Evolutionary conservation across 192 early-diverging fungal genomes (phyloP).

Genomic region (Ramicandelaber brevisporus): DNA sequence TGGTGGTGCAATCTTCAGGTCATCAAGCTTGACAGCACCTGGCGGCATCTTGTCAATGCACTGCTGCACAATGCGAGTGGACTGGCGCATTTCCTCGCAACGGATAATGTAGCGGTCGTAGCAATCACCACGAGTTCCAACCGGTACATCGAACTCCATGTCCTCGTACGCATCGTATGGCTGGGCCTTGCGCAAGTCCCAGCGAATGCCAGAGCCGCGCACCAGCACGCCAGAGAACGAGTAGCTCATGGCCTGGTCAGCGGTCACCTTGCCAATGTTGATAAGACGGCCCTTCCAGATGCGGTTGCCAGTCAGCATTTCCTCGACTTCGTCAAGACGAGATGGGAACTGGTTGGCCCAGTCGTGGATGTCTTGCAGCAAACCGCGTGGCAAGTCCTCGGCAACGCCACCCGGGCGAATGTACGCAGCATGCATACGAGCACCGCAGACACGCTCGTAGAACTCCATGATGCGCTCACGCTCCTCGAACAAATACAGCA

Average conservation of each 20-base stretch:
- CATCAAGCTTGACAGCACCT: slow-evolving; percentile 84
- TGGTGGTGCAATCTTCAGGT: slow-evolving; percentile 90
- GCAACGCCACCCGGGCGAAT: slow-evolving; percentile 90
- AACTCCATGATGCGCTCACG: slow-evolving; percentile 98
- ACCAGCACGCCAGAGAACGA: slow-evolving; percentile 89
- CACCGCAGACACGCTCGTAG: slow-evolving; percentile 95
- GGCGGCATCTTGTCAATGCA: slow-evolving; percentile 90
- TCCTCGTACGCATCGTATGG: slow-evolving; percentile 92
- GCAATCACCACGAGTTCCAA: slow-evolving; percentile 85
- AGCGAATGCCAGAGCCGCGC: slow-evolving; percentile 75
- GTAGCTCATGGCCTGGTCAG: slow-evolving; percentile 72
- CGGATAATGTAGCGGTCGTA: slow-evolving; percentile 91
- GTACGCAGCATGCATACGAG: slow-evolving; percentile 94
- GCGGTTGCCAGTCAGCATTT: slow-evolving; percentile 75
- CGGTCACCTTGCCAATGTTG: slow-evolving; percentile 64
- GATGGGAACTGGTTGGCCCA: slow-evolving; percentile 81
- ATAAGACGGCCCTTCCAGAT: slow-evolving; percentile 83
- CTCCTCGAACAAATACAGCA: slow-evolving; percentile 98
- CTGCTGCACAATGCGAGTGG: slow-evolving; percentile 80
- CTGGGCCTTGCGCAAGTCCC: slow-evolving; percentile 78
- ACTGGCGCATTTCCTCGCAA: slow-evolving; percentile 98
- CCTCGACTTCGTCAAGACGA: slow-evolving; percentile 85
- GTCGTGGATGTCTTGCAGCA: slow-evolving; percentile 83
- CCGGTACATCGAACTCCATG: slow-evolving; percentile 90
- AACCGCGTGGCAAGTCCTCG: slow-evolving; percentile 72